Evolutionary conservation across 2,329 filamentous ascomycete genomes (phyloP).

Genomic region (Botrytis elliptica): DNA sequence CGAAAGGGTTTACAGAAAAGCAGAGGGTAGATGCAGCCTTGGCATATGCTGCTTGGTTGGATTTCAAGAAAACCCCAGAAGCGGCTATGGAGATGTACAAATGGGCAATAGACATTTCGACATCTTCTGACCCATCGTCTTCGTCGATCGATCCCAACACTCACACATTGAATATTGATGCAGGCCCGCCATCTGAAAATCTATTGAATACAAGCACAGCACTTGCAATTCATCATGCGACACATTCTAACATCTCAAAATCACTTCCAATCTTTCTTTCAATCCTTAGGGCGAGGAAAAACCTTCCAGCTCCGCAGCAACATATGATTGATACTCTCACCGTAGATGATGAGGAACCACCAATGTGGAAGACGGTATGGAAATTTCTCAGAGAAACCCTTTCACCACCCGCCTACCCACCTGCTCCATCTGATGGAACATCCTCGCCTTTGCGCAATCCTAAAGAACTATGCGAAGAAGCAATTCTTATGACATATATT

Average conservation of each 20-base stretch:
- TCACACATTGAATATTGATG: conserved; percentile 60
- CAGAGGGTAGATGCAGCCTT: conserved; percentile 81
- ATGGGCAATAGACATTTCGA: conserved; percentile 74
- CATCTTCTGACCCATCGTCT: conserved; percentile 46
- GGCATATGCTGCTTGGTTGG: conserved; percentile 80
- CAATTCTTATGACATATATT: conserved; percentile 82
- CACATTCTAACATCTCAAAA: conserved; percentile 60
- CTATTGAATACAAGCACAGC: conserved; percentile 73
- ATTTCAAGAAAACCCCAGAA: conserved; percentile 67
- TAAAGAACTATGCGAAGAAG: conserved; percentile 76
- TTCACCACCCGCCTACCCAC: conserved; percentile 62
- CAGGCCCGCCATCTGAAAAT: conserved; percentile 64
- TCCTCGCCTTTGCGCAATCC: conserved; percentile 62
- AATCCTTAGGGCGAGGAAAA: conserved; percentile 74
- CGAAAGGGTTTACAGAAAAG: conserved; percentile 72
- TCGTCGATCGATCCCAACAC: conserved; percentile 59
- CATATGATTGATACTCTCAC: conserved; percentile 26
- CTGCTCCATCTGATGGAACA: conserved; percentile 68
- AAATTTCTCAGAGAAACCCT: conserved; percentile 38
- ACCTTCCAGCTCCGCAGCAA: conserved; percentile 45
- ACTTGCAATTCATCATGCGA: conserved; percentile 75
- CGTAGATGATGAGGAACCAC: conserved; percentile 26
- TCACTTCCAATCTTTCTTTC: conserved; percentile 86
- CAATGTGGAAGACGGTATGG: conserved; percentile 34
- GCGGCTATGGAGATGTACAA: conserved; percentile 71